phyloP scores from a whole-genome alignment of 257 asterid genomes.

The Gentiana straminea region DNA sequence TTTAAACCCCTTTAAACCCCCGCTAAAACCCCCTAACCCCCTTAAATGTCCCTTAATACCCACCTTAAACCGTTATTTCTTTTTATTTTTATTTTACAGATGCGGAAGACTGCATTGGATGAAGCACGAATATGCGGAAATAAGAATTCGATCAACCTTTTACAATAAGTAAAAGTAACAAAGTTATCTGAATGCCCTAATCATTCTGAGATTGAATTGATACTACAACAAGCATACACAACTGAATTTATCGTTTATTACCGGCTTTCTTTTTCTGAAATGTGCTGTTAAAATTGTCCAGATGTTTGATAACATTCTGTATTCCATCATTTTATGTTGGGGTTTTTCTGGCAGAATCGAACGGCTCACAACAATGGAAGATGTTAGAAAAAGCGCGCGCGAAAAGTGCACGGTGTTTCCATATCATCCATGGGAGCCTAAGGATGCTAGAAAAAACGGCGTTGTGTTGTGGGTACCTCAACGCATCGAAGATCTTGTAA shows the following conservation, averaged over 20 bases:
- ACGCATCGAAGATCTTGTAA: slow-evolving; percentile 52
- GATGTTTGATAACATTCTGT: neutral
- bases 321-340: neutral
- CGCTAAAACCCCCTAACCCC: no score
- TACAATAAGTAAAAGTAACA: slow-evolving; percentile 54
- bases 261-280: neutral
- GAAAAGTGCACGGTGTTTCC: slow-evolving; percentile 76
- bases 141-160: slow-evolving; percentile 49
- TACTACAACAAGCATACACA: slow-evolving; percentile 4
- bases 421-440: slow-evolving; percentile 60
- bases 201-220: slow-evolving; percentile 32
- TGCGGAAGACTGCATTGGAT: slow-evolving; percentile 73
- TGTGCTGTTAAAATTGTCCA: no score
- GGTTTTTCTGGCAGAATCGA: neutral
- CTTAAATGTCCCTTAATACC: no score
- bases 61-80: no score
- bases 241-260: neutral
- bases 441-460: slow-evolving; percentile 45
- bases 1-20: no score
- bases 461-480: slow-evolving; percentile 69
- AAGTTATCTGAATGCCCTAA: slow-evolving; percentile 36
- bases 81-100: no score
- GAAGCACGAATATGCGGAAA: slow-evolving; percentile 70
- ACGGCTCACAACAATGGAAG: neutral
- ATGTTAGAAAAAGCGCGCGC: slow-evolving; percentile 32